Base-by-base conservation (phyloP, 2,329 filamentous ascomycete species). In the Fusarium veterinarium region DNA sequence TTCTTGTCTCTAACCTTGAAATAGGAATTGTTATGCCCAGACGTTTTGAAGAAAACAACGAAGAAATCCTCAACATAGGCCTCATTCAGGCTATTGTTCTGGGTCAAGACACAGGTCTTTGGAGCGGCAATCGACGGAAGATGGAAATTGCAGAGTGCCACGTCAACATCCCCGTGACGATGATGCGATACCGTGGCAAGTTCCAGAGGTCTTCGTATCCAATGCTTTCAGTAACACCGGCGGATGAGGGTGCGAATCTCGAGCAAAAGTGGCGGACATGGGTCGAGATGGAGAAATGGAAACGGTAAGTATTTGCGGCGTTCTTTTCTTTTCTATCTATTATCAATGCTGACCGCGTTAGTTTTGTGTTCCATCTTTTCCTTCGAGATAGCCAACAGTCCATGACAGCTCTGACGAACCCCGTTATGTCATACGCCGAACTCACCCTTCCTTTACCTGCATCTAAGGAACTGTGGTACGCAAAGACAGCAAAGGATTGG, bases 381-480 rank as follows among this genome's bases (percentile, higher is more conserved):
- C 80, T 91, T 9, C 86, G 91, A 63, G 92, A 94, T 75, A 85
- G 90, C 0, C 90, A 93, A 67, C 86, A 88, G 8, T 92, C 92
- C 5, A 91, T 94, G 83, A 89, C 90, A 3, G 85, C 92, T 8
- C 83, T 92, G 60, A 89, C 88, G 28, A 91, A 88, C 65, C 90
- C 91, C 0, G 82, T 90, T 25, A 89, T 93, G 71, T 92, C 91
- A 0, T 94, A 93, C 75, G 86, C 90, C 1, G 92, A 94, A 75
- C 81, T 94, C 53, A 88, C 88, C 8, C 81, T 93, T 6, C 91
- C 91, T 3, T 80, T 94, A 1, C 92, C 92, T 0, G 88, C 88
- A 67, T 83, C 88, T 1, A 85, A 87, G 60, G 84, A 87, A 17
- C 79, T 94, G 4, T 95, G 92, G 92, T 86, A 89, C 52, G 91